Evolutionary conservation across 176 grass and related monocot species (phyloP), one percentile per base, ranked within the genome.

Genomic region (Urochloa ruziziensis): DNA sequence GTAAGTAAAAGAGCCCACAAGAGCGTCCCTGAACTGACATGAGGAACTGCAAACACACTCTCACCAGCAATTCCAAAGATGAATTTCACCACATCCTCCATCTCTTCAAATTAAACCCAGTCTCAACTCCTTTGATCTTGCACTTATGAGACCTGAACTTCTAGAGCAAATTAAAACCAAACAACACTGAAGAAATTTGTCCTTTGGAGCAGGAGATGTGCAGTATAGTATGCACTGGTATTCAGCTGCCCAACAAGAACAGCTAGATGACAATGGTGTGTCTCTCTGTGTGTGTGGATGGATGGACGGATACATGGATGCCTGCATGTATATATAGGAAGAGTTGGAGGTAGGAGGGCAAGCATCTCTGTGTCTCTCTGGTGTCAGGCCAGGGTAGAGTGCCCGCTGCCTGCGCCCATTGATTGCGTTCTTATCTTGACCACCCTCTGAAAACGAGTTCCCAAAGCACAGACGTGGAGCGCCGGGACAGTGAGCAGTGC

Each of bases 41-140:
- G 12, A 40, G 34, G 52, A 51, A 34, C 40, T 70, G 8, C 34
- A 65, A 28, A 8, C 18, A 4, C 52, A 61, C 79, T 11, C 40
- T 83, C 28, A 94, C 92, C 92, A 9, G 79, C 67, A 69, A 94
- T 82, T 34, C 92, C 92, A 71, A 94, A 94, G 44, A 94, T 70
- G 86, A 94, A 89, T 56, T 86, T 91, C 23, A 42, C 75, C 32
- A 91, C 75, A 70, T 82, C 64, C 37, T 90, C 86, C 92, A 94
- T 94, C 64, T 75, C 64, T 24, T 7, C 17, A 14, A 12, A 18
- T 51, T 17, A n/a, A 18, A 56, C 34, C 39, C 24, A 9, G 7
- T 36, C 17, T 39, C 18, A 69, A 57, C 3, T 27, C 21, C 35
- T 28, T 71, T 17, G 24, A 1, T 10, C 61, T 62, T 34, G 29